These are phyloP conservation scores for Dactylellina drechsleri DNA, from an alignment of 2,329 filamentous ascomycete genomes.

Conservation along the genomic window DNA sequence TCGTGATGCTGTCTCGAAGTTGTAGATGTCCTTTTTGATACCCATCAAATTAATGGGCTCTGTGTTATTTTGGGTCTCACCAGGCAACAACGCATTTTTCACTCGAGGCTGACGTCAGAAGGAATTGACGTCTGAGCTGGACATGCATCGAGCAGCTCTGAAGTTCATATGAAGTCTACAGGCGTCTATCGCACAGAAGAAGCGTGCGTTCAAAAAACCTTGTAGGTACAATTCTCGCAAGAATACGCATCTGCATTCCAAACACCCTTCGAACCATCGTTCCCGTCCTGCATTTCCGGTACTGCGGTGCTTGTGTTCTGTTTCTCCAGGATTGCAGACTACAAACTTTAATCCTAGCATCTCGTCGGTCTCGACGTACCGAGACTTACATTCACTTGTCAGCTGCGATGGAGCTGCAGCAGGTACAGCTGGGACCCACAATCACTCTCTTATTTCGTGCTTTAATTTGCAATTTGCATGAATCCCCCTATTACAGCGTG, in stretches of 20 bases:
- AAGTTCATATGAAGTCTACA: background rate
- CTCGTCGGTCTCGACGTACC: slow-evolving; percentile 14
- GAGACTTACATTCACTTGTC: slow-evolving; percentile 16
- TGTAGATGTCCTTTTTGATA: too few species aligned
- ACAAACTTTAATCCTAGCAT: too few species aligned
- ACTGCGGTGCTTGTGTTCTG: too few species aligned
- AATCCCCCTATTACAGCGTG: slow-evolving; percentile 14
- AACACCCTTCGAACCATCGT: slow-evolving; percentile 15
- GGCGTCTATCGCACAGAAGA: background rate
- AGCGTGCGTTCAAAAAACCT: background rate
- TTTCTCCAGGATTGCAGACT: too few species aligned
- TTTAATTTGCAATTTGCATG: slow-evolving; percentile 28
- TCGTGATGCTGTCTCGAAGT: too few species aligned
- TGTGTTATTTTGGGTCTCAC: slow-evolving; percentile 32
- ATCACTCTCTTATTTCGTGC: slow-evolving; percentile 24
- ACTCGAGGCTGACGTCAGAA: background rate
- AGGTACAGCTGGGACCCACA: slow-evolving; percentile 38
- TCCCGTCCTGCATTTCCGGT: slow-evolving; percentile 31
- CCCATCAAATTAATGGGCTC: background rate
- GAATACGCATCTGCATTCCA: slow-evolving; percentile 28
- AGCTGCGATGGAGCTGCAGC: slow-evolving; percentile 45
- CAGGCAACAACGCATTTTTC: slow-evolving; percentile 17
- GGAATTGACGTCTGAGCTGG: background rate
- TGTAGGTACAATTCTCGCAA: background rate
- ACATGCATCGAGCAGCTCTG: too few species aligned